Base-by-base conservation (phyloP, 257 asterid genomes). In the Orobanche coerulescens region DNA sequence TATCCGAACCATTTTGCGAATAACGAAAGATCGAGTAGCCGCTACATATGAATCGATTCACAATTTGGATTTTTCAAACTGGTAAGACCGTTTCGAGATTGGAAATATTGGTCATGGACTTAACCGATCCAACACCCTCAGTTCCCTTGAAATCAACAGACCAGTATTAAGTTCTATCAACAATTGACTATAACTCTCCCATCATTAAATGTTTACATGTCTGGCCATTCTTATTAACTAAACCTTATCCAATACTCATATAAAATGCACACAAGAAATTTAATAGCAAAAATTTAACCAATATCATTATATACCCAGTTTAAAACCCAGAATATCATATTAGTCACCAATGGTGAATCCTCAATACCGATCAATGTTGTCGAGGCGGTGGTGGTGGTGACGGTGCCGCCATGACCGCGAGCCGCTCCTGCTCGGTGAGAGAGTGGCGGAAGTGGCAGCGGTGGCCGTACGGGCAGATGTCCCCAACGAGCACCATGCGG, bases 391-490 rank as follows among this genome's bases (percentile, higher is more conserved):
- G n/a, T 49, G 56, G 33, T 5, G 37, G 37, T 39, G 62, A 42
- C 34, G 40, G 48, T 2, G 64, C n/a, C 10, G 50, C 6, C 3
- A 23, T 54, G 10, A 54, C 64, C 61, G 61, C 23, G 75, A 69
- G 75, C 25, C 76, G 57, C 61, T 78, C 87, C 76, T 78, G 72
- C 31, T 80, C 82, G 11, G 87, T 76, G 43, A 83, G 81, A 62
- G 87, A 23, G 67, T 83, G 87, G 63, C 87, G 87, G 64, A 83
- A 83, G 67, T 83, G 90, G 77, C 87, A 80, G 49, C 87, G 90
- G 74, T 76, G 90, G 15, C 85, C 84, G 37, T 83, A 83, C 5
- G 85, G 85, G 52, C 90, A 83, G 57, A 61, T 64, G 47, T 80
- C 83, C 7, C 87, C 90, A 0, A 82, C 73, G 44, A 83, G 78